These are phyloP conservation scores for Cryomyces minteri DNA, from an alignment of 495 filamentous ascomycete species.

Conservation along the genomic window DNA sequence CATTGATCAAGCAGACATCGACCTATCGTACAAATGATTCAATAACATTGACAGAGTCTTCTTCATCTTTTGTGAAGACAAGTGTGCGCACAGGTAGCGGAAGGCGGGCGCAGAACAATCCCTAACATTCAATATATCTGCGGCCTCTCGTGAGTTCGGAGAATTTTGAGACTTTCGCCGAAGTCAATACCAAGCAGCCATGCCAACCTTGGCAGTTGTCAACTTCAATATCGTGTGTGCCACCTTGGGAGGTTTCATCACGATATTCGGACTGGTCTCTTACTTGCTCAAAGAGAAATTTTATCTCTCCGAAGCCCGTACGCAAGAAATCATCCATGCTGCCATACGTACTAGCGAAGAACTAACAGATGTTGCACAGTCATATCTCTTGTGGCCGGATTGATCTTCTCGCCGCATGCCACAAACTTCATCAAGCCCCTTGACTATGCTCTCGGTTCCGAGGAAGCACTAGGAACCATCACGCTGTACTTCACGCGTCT, in stretches of 20 bases:
- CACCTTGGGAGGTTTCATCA: constrained; percentile 72
- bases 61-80: no score
- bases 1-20: no score
- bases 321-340: constrained; percentile 9
- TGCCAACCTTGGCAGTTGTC: constrained; percentile 61
- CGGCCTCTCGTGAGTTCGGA: no score
- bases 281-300: constrained; percentile 81
- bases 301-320: constrained; percentile 81
- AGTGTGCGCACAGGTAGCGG: no score
- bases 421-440: constrained; percentile 13
- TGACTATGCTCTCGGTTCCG: constrained; percentile 51
- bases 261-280: constrained; percentile 71
- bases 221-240: constrained; percentile 86
- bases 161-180: no score
- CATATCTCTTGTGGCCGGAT: constrained; percentile 64
- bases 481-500: constrained; percentile 76
- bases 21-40: no score
- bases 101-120: no score
- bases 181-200: constrained; percentile 14
- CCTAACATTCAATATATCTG: no score
- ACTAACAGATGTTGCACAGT: constrained; percentile 28
- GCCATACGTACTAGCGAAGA: background rate
- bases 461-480: constrained; percentile 37
- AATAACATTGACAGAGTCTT: no score
- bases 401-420: constrained; percentile 60